Conservation (phyloP, 352 stramenopile species). For the Thalassiosira hispida region DNA sequence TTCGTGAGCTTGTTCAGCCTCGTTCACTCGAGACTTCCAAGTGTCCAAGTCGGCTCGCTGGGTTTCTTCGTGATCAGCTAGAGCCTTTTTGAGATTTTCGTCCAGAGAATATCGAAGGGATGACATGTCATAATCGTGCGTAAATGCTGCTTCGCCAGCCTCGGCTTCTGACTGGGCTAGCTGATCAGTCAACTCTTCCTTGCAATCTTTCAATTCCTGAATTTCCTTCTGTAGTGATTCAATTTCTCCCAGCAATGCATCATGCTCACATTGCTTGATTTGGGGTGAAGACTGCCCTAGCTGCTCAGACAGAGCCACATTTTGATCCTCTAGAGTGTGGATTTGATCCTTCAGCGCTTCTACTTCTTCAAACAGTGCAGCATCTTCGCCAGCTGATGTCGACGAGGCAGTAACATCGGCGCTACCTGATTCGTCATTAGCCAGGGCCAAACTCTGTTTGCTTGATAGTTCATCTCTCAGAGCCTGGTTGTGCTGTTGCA, state of each 20-base stretch:
- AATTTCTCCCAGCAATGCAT: constrained; percentile 20
- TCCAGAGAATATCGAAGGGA: too few species aligned
- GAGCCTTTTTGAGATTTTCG: too few species aligned
- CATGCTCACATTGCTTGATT: constrained; percentile 2
- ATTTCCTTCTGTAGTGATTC: constrained; percentile 20
- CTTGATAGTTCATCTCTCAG: too few species aligned
- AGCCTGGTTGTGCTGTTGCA: not conserved
- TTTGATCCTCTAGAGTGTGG: constrained; percentile 29
- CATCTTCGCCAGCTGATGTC: constrained; percentile 12
- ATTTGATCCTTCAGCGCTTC: constrained; percentile 29
- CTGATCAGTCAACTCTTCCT: constrained; percentile 15
- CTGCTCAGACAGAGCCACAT: constrained; percentile 19
- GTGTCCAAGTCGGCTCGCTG: not conserved
- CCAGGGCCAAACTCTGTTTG: too few species aligned
- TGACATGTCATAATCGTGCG: not conserved
- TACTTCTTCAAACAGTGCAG: constrained; percentile 26
- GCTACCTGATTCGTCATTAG: not conserved
- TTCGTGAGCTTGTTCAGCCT: not conserved
- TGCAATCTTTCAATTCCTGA: constrained; percentile 21
- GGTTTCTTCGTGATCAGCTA: not conserved
- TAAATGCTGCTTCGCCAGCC: not conserved
- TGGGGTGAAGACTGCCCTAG: constrained; percentile 16
- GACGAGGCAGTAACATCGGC: not conserved
- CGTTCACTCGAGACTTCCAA: too few species aligned
- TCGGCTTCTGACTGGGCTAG: not conserved